Evolutionary conservation across 495 filamentous ascomycete genomes (phyloP).

Genomic region (Evansstolkia leycettana): DNA sequence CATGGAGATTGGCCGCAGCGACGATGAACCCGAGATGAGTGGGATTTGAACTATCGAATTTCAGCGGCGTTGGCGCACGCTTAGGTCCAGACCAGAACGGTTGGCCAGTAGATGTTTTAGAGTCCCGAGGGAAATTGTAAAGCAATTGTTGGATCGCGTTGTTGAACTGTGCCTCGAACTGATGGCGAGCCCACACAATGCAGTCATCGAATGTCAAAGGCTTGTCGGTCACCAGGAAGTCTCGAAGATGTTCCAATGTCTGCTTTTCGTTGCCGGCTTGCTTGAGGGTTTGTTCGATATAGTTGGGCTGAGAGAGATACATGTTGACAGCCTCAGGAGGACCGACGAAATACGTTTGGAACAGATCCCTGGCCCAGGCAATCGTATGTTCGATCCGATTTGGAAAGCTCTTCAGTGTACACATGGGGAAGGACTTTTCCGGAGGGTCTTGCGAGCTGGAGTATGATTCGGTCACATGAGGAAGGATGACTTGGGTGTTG

Average conservation of each 20-base stretch:
- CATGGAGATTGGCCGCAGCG: slow-evolving; percentile 84
- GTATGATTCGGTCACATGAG: slow-evolving; percentile 88
- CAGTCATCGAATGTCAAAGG: slow-evolving; percentile 92
- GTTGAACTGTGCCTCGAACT: slow-evolving; percentile 96
- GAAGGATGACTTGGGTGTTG: slow-evolving; percentile 92
- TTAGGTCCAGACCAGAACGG: slow-evolving; percentile 99
- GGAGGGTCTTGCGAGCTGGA: slow-evolving; percentile 97
- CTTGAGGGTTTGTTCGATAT: slow-evolving; percentile 79
- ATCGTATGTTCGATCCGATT: slow-evolving; percentile 99
- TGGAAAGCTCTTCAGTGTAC: slow-evolving; percentile 93
- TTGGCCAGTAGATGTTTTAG: slow-evolving; percentile 72
- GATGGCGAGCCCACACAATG: slow-evolving; percentile 80
- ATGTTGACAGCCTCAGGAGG: slow-evolving; percentile 91
- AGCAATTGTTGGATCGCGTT: slow-evolving; percentile 94
- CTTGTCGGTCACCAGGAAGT: slow-evolving; percentile 87
- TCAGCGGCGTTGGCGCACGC: slow-evolving; percentile 84
- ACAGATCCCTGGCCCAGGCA: slow-evolving; percentile 92
- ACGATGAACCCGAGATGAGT: slow-evolving; percentile 81
- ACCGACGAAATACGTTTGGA: slow-evolving; percentile 87
- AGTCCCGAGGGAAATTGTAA: slow-evolving; percentile 96
- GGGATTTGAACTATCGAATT: slow-evolving; percentile 71
- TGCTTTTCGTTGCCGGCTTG: slow-evolving; percentile 94
- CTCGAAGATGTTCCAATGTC: slow-evolving; percentile 79
- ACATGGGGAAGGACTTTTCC: slow-evolving; percentile 98
- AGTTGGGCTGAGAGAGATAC: slow-evolving; percentile 85